Evolutionary conservation across 352 stramenopile genomes (phyloP).

Genomic region (Pythium volutum): DNA sequence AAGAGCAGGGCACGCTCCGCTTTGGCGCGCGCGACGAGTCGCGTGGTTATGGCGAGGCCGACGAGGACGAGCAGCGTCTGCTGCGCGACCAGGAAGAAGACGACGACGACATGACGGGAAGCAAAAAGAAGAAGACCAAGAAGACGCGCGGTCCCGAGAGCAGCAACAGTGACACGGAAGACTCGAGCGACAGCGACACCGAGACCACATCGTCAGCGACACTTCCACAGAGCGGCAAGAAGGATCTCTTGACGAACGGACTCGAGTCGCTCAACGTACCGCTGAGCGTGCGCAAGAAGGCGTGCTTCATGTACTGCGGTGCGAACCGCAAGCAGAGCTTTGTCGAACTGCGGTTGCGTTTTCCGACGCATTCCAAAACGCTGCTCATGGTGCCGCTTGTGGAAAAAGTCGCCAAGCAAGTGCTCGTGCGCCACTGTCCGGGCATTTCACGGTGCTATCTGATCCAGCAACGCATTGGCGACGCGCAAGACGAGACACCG

Average conservation of each 20-base stretch:
- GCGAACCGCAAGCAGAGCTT: constrained; percentile 78
- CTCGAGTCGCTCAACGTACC: constrained; percentile 78
- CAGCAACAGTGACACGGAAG: constrained; percentile 37
- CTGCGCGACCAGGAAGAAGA: constrained; percentile 55
- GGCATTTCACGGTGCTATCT: constrained; percentile 88
- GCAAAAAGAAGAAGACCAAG: constrained; percentile 38
- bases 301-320: constrained; percentile 83
- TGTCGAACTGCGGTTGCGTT: constrained; percentile 83
- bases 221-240: constrained; percentile 23
- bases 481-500: constrained; percentile 75
- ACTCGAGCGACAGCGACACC: constrained; percentile 40
- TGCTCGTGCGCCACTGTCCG: constrained; percentile 85
- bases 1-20: constrained; percentile 86
- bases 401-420: constrained; percentile 80
- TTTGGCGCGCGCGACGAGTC: constrained; percentile 81
- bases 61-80: constrained; percentile 90
- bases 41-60: constrained; percentile 88
- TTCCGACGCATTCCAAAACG: constrained; percentile 87
- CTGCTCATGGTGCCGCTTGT: constrained; percentile 89
- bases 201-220: constrained; percentile 18
- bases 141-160: constrained; percentile 17
- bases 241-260: constrained; percentile 41
- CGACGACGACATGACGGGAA: constrained; percentile 35
- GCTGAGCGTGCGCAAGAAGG: constrained; percentile 79
- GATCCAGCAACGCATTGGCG: constrained; percentile 84